These are phyloP conservation scores for Penicillium sp. DNA, from an alignment of 2,329 filamentous ascomycete species.

Conservation along the genomic window DNA sequence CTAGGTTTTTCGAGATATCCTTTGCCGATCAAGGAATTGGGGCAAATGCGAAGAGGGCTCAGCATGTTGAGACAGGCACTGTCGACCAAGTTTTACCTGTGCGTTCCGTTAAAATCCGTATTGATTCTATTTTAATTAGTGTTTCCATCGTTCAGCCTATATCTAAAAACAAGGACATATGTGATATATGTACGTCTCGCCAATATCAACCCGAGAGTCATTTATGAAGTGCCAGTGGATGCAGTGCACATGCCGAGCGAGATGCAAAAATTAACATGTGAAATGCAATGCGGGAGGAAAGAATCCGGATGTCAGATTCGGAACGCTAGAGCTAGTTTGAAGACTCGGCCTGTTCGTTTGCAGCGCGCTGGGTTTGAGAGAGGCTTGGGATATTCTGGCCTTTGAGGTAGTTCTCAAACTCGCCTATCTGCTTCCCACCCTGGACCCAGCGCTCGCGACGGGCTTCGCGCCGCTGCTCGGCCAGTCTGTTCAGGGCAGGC, in stretches of 20 bases:
- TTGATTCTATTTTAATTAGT: too few relatives aligned
- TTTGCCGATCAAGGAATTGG: too few relatives aligned
- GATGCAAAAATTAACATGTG: too few relatives aligned
- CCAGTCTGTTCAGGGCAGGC: slow-evolving; percentile 75
- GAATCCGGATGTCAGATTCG: neutral
- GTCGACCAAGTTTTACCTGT: too few relatives aligned
- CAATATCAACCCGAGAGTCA: slow-evolving; percentile 1
- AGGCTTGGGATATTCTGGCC: slow-evolving; percentile 55
- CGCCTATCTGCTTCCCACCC: slow-evolving; percentile 76
- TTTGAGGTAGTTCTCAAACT: slow-evolving; percentile 81
- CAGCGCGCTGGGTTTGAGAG: slow-evolving; percentile 24
- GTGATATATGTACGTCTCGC: slow-evolving; percentile 5
- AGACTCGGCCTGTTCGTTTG: slow-evolving; percentile 6
- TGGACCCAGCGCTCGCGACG: slow-evolving; percentile 70
- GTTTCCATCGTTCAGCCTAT: too few relatives aligned
- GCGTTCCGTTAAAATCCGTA: too few relatives aligned
- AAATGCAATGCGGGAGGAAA: slow-evolving; percentile 4
- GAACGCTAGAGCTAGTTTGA: neutral
- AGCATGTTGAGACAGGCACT: too few relatives aligned
- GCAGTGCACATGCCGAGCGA: slow-evolving; percentile 2
- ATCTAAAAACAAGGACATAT: too few relatives aligned
- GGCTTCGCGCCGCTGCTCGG: slow-evolving; percentile 61
- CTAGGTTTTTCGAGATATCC: too few relatives aligned
- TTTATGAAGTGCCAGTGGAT: slow-evolving; percentile 1
- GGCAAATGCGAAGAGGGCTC: too few relatives aligned